These are phyloP conservation scores for Kwoniella dejecticola DNA, from an alignment of 768 basidiomycete genomes.

Conservation along the genomic window DNA sequence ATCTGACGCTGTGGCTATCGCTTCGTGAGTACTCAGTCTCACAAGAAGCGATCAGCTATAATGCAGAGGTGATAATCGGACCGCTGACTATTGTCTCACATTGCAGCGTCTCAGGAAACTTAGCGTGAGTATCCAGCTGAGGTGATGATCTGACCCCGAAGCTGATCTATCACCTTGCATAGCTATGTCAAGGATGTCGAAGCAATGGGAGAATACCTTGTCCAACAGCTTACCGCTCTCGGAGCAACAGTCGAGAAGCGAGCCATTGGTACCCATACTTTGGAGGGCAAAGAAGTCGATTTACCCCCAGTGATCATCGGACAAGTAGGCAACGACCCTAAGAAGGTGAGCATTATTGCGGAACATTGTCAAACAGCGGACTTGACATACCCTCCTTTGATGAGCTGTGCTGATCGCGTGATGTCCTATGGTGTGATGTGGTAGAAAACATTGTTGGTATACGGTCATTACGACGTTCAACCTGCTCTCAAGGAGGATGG, in stretches of 20 bases:
- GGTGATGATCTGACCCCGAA: too few relatives aligned
- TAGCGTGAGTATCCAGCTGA: conserved; percentile 38
- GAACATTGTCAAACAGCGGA: background rate
- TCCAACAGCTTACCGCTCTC: conserved; percentile 69
- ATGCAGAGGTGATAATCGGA: background rate
- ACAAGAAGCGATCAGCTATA: background rate
- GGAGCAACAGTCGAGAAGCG: conserved; percentile 75
- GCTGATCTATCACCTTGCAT: conserved; percentile 53
- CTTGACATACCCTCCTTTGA: conserved; percentile 12
- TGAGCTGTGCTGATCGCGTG: conserved; percentile 20
- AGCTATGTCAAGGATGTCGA: conserved; percentile 73
- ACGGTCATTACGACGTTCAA: conserved; percentile 95
- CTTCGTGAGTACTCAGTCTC: conserved; percentile 60
- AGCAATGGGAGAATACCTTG: conserved; percentile 82
- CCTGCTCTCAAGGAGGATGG: conserved; percentile 72
- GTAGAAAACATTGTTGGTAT: conserved; percentile 83
- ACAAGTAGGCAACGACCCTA: conserved; percentile 74
- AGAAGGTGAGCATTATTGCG: conserved; percentile 59
- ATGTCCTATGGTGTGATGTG: background rate
- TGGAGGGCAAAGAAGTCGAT: conserved; percentile 70
- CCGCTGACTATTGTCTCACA: background rate
- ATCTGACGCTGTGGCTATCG: conserved; percentile 78
- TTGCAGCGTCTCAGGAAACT: conserved; percentile 54
- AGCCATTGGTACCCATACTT: conserved; percentile 73
- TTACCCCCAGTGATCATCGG: conserved; percentile 86